Conservation (phyloP, 2,329 filamentous ascomycete genomes). For the Aureobasidium sp. region DNA sequence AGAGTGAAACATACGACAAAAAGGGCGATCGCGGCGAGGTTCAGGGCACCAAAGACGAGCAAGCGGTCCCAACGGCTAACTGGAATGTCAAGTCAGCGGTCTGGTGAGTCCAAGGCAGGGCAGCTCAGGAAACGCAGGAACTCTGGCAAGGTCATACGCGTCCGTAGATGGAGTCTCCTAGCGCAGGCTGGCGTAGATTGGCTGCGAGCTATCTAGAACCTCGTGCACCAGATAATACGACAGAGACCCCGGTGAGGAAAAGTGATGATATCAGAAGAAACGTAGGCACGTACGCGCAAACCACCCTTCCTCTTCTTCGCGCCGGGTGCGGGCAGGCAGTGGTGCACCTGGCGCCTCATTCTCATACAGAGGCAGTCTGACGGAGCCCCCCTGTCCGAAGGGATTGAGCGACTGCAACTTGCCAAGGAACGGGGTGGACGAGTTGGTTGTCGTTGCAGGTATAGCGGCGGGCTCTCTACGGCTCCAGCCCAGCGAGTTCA, state of each 20-base stretch:
- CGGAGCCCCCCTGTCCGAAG: conserved; percentile 78
- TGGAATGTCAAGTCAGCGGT: conserved; percentile 36
- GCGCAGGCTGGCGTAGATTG: conserved; percentile 8
- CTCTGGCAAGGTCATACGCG: conserved; percentile 23
- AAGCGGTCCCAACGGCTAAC: conserved; percentile 97
- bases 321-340: conserved; percentile 71
- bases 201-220: conserved; percentile 3
- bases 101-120: neutral
- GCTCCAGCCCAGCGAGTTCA: conserved; percentile 92
- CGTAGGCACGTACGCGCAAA: conserved; percentile 72
- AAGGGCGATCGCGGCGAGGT: conserved; percentile 79
- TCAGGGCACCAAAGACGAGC: conserved; percentile 85
- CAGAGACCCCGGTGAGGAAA: conserved; percentile 18
- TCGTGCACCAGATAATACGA: conserved; percentile 15
- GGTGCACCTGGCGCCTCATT: conserved; percentile 68
- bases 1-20: conserved; percentile 90
- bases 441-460: conserved; percentile 66
- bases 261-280: conserved; percentile 10
- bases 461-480: conserved; percentile 66
- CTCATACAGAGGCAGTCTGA: conserved; percentile 81
- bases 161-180: neutral
- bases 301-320: conserved; percentile 93
- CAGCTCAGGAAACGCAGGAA: conserved; percentile 35
- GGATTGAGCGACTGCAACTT: conserved; percentile 81
- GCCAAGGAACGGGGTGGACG: conserved; percentile 68